Conservation (phyloP, 73 alveolate species). For the Paramecium primaurelia region DNA sequence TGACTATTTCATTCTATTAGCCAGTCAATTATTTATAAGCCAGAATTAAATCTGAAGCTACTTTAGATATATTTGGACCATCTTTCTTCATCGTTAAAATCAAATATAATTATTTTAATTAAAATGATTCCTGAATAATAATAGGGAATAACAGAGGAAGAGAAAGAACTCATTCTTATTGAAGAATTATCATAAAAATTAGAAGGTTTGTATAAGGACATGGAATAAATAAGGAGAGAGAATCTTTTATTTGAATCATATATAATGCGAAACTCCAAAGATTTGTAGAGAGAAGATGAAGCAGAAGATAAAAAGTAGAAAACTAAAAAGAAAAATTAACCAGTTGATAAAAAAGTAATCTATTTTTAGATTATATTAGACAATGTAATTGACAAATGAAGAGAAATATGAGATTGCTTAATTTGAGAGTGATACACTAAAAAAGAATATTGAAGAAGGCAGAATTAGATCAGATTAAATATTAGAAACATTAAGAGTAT, state of each 20-base stretch:
- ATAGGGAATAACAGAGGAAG: slow-evolving; percentile 60
- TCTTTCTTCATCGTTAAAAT: not conserved
- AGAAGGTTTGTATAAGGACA: slow-evolving; percentile 73
- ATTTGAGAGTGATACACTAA: slow-evolving; percentile 83
- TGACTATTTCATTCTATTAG: not conserved
- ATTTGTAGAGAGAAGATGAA: slow-evolving; percentile 69
- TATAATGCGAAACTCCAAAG: slow-evolving; percentile 73
- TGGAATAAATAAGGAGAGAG: slow-evolving; percentile 82
- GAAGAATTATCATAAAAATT: slow-evolving; percentile 79
- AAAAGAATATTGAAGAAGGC: slow-evolving; percentile 83
- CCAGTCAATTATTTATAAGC: not conserved
- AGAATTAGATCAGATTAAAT: slow-evolving; percentile 85
- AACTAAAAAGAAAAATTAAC: slow-evolving; percentile 61
- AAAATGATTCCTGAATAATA: slow-evolving; percentile 20
- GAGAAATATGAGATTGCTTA: slow-evolving; percentile 91
- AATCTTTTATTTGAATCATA: slow-evolving; percentile 83
- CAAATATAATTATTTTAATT: not conserved
- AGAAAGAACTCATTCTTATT: slow-evolving; percentile 72
- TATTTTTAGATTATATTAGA: not conserved
- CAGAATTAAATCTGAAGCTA: not conserved
- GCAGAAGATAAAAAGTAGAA: slow-evolving; percentile 67
- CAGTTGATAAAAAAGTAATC: slow-evolving; percentile 59
- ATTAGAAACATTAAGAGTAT: slow-evolving; percentile 72
- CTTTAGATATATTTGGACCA: not conserved
- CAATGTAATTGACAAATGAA: slow-evolving; percentile 74